phyloP scores from a whole-genome alignment of 2,329 filamentous ascomycete genomes.

The Colletotrichum sublineola region DNA sequence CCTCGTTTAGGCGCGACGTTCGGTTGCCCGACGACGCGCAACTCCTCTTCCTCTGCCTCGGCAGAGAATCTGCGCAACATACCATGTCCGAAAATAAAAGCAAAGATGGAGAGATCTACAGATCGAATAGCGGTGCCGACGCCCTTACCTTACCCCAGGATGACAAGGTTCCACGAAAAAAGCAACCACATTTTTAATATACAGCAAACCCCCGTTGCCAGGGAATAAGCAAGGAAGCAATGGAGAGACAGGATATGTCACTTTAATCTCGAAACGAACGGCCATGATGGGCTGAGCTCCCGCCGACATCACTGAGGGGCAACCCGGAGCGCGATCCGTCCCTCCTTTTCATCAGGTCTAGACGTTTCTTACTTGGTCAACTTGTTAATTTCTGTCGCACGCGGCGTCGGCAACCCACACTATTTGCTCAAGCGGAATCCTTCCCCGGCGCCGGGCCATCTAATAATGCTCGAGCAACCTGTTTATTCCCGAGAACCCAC shows the following conservation, averaged over 20 bases:
- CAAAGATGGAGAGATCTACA: background rate
- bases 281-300: constrained; percentile 6
- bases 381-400: background rate
- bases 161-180: constrained; percentile 31
- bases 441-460: constrained; percentile 22
- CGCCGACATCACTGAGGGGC: background rate
- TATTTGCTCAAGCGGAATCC: constrained; percentile 14
- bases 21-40: constrained; percentile 33
- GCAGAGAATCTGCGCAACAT: background rate
- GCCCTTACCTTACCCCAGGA: background rate
- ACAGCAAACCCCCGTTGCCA: constrained; percentile 30
- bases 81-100: constrained; percentile 5
- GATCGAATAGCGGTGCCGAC: background rate
- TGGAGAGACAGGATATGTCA: constrained; percentile 9
- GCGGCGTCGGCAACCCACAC: constrained; percentile 10
- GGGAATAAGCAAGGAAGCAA: constrained; percentile 38
- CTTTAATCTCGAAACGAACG: constrained; percentile 33
- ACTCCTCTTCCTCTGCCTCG: background rate
- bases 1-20: constrained; percentile 35
- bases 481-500: constrained; percentile 19
- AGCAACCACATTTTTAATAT: constrained; percentile 22
- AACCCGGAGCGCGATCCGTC: constrained; percentile 28
- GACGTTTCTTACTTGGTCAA: constrained; percentile 12
- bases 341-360: constrained; percentile 17
- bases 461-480: background rate